phyloP scores from a whole-genome alignment of 352 stramenopile genomes.

The Phytophthora meadii region DNA sequence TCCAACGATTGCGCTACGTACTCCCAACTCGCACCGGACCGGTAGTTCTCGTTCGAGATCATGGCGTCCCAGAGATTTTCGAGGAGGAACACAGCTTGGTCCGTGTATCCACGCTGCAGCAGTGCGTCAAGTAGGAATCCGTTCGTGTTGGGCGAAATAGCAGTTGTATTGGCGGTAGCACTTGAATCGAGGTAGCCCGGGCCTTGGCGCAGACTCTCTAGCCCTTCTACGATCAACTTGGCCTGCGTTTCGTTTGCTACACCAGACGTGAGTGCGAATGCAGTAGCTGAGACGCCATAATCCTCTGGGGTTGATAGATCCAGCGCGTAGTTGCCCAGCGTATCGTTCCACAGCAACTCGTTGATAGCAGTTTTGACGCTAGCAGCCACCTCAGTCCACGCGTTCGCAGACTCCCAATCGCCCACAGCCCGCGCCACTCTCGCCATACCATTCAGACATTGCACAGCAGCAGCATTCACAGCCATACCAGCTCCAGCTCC shows the following conservation, averaged over 20 bases:
- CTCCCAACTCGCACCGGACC: constrained; percentile 32
- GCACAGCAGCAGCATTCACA: constrained; percentile 35
- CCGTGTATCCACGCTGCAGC: constrained; percentile 22
- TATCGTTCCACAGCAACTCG: constrained; percentile 41
- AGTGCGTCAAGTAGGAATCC: constrained; percentile 38
- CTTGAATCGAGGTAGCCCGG: constrained; percentile 40
- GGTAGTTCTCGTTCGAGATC: constrained; percentile 39
- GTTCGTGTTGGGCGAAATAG: constrained; percentile 44
- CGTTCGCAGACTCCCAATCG: constrained; percentile 26
- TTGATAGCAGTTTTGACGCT: constrained; percentile 38
- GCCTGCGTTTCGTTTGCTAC: constrained; percentile 36
- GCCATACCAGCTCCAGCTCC: constrained; percentile 26
- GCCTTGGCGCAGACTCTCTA: constrained; percentile 34
- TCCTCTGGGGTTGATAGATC: constrained; percentile 25
- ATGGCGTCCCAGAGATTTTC: constrained; percentile 44
- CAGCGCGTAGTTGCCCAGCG: constrained; percentile 31
- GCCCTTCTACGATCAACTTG: constrained; percentile 25
- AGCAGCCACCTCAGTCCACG: constrained; percentile 17
- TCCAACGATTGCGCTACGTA: constrained; percentile 34
- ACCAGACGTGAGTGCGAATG: constrained; percentile 38
- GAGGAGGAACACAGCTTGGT: constrained; percentile 33
- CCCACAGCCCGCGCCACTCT: constrained; percentile 25
- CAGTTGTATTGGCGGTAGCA: constrained; percentile 19
- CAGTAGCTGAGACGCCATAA: constrained; percentile 36
- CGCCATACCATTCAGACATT: constrained; percentile 37